A percentile compares a stretch with the other conserved stretches of the same genome.
These are phyloP conservation scores for Sugiyamaella xylanicola DNA, from an alignment of 1,139 yeast species.

Conservation along the genomic window DNA sequence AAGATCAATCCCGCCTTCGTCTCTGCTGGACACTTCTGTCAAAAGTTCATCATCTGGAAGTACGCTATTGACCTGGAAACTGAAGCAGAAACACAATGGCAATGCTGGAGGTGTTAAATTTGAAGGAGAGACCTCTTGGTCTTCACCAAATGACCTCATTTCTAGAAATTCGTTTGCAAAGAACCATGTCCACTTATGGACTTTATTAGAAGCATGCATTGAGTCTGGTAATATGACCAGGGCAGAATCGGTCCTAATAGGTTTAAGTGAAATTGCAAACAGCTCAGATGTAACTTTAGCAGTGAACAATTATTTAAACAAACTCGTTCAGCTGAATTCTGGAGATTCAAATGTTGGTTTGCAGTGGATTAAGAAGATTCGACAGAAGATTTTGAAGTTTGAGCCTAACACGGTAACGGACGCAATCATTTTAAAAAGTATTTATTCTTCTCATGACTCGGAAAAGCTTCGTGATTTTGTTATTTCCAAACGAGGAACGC, in stretches of 20 bases:
- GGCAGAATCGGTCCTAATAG: slow-evolving; percentile 67
- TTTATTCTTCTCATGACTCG: slow-evolving; percentile 34
- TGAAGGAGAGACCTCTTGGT: slow-evolving; percentile 35
- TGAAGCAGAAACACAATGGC: slow-evolving; percentile 5
- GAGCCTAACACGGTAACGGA: slow-evolving; percentile 39
- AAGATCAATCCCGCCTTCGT: slow-evolving; percentile 13
- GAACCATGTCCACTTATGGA: slow-evolving; percentile 69
- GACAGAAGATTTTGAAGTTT: slow-evolving; percentile 34
- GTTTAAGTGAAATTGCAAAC: slow-evolving; percentile 53
- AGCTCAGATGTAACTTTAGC: slow-evolving; percentile 46
- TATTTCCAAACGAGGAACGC: slow-evolving; percentile 38
- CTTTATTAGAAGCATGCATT: slow-evolving; percentile 78
- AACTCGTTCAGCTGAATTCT: slow-evolving; percentile 47
- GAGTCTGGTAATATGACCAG: slow-evolving; percentile 67
- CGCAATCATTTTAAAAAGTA: slow-evolving; percentile 42
- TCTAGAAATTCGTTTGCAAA: slow-evolving; percentile 40
- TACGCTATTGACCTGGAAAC: background rate
- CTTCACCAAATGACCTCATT: slow-evolving; percentile 41
- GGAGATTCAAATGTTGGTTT: slow-evolving; percentile 36
- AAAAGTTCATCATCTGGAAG: background rate
- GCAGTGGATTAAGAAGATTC: slow-evolving; percentile 37
- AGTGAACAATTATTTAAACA: slow-evolving; percentile 53
- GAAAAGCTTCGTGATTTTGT: slow-evolving; percentile 33
- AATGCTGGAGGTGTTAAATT: slow-evolving; percentile 17
- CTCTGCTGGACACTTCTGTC: slow-evolving; percentile 1